phyloP scores from a whole-genome alignment of 2,329 filamentous ascomycete genomes.

The Diaporthe citrichinensis region DNA sequence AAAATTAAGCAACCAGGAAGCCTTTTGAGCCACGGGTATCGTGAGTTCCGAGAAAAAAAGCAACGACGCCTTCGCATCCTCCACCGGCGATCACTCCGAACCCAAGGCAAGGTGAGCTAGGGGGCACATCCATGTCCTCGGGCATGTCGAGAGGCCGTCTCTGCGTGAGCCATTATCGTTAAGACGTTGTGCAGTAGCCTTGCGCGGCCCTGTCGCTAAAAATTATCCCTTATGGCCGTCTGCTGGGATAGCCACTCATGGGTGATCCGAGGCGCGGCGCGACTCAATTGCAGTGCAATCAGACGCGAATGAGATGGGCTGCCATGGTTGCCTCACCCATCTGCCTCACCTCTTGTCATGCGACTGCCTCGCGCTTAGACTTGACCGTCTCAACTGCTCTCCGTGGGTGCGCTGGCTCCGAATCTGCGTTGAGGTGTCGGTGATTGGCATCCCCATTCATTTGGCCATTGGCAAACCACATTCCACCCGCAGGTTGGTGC shows the following conservation, averaged over 20 bases:
- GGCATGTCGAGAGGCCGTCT: not conserved
- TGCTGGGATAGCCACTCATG: not conserved
- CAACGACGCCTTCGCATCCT: conserved; percentile 26
- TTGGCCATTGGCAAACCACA: conserved; percentile 40
- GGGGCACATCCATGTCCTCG: not conserved
- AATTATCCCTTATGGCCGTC: not conserved
- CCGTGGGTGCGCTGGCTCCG: conserved; percentile 34
- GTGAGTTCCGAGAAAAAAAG: conserved; percentile 36
- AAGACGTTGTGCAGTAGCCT: not conserved
- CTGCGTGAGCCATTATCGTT: not conserved
- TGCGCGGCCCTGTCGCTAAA: not conserved
- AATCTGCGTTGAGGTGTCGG: conserved; percentile 34
- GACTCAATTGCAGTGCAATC: not conserved
- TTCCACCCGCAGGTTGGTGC: conserved; percentile 32
- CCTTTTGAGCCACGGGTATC: conserved; percentile 38
- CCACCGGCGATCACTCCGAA: not conserved
- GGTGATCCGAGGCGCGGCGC: not conserved
- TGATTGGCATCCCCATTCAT: conserved; percentile 37
- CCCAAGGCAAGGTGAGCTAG: not conserved
- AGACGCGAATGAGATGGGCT: conserved; percentile 1
- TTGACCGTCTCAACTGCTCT: conserved; percentile 31
- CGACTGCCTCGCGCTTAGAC: conserved; percentile 34
- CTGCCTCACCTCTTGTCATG: conserved; percentile 21
- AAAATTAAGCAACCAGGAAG: conserved; percentile 24
- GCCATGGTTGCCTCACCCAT: not conserved